These are phyloP conservation scores for Penicillium sp. DNA, from an alignment of 2,329 filamentous ascomycete genomes.

Conservation along the genomic window DNA sequence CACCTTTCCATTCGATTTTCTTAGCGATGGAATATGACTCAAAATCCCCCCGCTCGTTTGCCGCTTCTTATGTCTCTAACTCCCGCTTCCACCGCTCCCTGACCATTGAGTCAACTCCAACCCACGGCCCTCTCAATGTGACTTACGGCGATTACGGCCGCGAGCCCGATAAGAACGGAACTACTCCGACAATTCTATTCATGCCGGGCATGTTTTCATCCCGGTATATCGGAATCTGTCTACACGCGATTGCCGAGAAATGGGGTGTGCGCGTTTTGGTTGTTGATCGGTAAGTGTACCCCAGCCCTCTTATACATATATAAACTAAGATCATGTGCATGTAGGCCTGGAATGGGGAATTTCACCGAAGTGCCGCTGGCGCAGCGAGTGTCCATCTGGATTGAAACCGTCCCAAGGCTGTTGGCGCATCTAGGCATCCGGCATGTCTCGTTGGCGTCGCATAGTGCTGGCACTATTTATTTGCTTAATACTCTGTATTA, in stretches of 20 bases:
- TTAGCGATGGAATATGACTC: background rate
- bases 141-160: constrained; percentile 4
- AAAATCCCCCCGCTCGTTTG: background rate
- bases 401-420: constrained; percentile 44
- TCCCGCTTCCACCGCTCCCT: constrained; percentile 6
- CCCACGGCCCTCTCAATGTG: constrained; percentile 7
- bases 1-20: background rate
- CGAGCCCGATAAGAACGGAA: background rate
- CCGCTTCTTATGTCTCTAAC: constrained; percentile 1
- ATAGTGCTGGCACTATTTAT: constrained; percentile 46
- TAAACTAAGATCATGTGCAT: background rate
- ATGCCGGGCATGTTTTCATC: constrained; percentile 8
- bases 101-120: background rate
- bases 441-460: constrained; percentile 41
- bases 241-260: constrained; percentile 4
- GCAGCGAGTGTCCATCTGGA: constrained; percentile 39
- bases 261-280: constrained; percentile 4
- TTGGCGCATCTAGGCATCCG: constrained; percentile 36
- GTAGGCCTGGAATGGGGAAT: constrained; percentile 46
- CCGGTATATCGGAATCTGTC: constrained; percentile 1
- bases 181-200: background rate
- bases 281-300: constrained; percentile 2
- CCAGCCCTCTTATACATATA: background rate
- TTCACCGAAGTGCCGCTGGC: constrained; percentile 39
- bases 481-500: constrained; percentile 41